Evolutionary conservation across 805 yeast species (phyloP).

Genomic region (Starmerella geochares): DNA sequence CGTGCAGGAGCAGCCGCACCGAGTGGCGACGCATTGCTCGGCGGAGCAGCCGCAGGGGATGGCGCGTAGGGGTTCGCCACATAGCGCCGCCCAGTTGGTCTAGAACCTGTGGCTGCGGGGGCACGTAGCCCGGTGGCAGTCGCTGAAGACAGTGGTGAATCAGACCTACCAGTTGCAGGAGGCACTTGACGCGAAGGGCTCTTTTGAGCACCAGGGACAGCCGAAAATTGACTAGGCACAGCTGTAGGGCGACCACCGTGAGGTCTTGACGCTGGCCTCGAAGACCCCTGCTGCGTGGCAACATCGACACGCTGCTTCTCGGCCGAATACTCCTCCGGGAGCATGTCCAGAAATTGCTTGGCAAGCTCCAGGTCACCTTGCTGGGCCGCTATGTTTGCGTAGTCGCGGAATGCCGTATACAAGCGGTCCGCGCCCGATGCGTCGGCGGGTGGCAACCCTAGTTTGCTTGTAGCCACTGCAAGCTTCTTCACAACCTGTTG

Average conservation of each 20-base stretch:
- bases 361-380: conserved; percentile 81
- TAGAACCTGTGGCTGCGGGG: neutral
- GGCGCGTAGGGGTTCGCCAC: conserved; percentile 22
- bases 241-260: neutral
- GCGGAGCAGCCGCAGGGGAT: conserved; percentile 17
- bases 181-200: neutral
- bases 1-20: conserved; percentile 22
- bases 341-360: conserved; percentile 49
- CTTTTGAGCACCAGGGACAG: neutral
- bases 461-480: conserved; percentile 46
- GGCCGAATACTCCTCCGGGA: conserved; percentile 56
- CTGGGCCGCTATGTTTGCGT: conserved; percentile 66
- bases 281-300: conserved; percentile 41
- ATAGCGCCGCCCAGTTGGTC: conserved; percentile 18
- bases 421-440: conserved; percentile 37
- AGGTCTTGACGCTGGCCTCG: neutral
- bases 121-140: neutral
- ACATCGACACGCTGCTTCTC: conserved; percentile 72
- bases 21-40: conserved; percentile 21
- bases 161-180: neutral
- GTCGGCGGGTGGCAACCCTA: conserved; percentile 22
- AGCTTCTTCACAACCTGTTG: conserved; percentile 76
- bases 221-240: neutral
- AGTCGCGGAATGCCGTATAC: conserved; percentile 64
- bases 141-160: neutral